Base-by-base conservation (phyloP, 352 stramenopile genomes). In the Pythium phragmitis region DNA sequence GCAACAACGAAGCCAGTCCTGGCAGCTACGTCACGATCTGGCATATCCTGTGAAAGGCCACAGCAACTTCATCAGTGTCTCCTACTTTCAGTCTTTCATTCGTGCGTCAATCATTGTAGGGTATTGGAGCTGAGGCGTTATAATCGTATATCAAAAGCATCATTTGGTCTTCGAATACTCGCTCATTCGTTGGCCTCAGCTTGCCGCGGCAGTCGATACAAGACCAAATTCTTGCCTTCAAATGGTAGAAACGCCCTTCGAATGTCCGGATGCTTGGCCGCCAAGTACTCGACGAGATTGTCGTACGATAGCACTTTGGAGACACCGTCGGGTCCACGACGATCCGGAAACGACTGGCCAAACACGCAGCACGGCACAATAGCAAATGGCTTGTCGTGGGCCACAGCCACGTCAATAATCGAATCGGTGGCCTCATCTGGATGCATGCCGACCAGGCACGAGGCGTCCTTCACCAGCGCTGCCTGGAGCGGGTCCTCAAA, bases 331-430 rank as follows among this genome's bases (percentile, higher is more conserved):
- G 72, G 65, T 12, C 72, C 52, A 45, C 74, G 79, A 7, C 82
- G 82, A 21, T 85, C 47, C 6, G 90, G 91, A 79, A 98, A 98
- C 60, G 93, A 79, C 26, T 88, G 87, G 5, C 87, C 87, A 72
- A 98, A 98, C 13, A 99, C 96, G 67, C 96, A 99, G 64, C 96
- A 99, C 1, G 96, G 96, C n/a, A 98, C 94, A 11, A 99, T 79
- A 3, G 96, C 92, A 75, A 98, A 98, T 0, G 95, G 88, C 60
- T 98, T 98, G 58, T 86, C 69, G 64, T 92, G 88, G 50, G 75
- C 52, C 28, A 98, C 67, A 4, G 96, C 95, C 21, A 93, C 78
- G 70, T 98, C 90, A 3, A 98, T 80, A 67, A 98, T 98, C 5
- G 86, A 80, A 66, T 98, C 96, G 0, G 96, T 98, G 7, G 96